phyloP scores from a whole-genome alignment of 106 monocot species.

The Dendrobium chrysotoxum region DNA sequence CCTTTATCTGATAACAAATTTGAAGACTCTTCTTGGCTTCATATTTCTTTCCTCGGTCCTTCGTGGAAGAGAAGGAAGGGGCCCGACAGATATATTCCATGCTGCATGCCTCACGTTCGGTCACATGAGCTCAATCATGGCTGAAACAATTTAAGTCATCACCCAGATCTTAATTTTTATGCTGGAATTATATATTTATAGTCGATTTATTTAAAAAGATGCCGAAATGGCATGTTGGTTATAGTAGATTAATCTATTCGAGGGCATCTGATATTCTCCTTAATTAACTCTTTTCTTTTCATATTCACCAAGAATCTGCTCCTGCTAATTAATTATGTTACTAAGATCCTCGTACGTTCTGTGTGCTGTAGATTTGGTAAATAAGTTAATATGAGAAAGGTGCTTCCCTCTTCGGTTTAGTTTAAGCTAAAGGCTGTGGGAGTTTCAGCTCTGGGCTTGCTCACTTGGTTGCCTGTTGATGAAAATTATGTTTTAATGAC shows the following conservation, averaged over 20 bases:
- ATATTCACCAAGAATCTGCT: not conserved
- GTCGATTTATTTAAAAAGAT: not conserved
- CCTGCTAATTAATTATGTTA: not conserved
- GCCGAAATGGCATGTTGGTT: not conserved
- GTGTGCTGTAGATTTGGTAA: not conserved
- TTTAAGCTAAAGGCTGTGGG: not conserved
- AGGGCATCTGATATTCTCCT: not conserved
- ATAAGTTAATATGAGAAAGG: not conserved
- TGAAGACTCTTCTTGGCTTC: conserved; percentile 8
- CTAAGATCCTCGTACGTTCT: not conserved
- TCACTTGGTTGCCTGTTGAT: too few species aligned
- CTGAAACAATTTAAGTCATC: conserved; percentile 9
- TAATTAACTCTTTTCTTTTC: not conserved
- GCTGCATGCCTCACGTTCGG: conserved; percentile 20
- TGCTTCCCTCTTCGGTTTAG: not conserved
- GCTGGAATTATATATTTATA: not conserved
- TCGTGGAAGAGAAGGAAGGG: conserved; percentile 9
- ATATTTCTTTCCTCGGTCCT: not conserved
- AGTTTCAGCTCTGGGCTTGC: not conserved
- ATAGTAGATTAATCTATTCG: not conserved
- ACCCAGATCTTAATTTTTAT: not conserved
- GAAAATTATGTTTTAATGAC: too few species aligned
- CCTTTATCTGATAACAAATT: conserved; percentile 10
- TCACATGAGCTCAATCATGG: conserved; percentile 42
- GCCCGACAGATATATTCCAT: conserved; percentile 14